These are phyloP conservation scores for Cicer pinnatifidum DNA, from an alignment of 306 rosid species.

Conservation along the genomic window DNA sequence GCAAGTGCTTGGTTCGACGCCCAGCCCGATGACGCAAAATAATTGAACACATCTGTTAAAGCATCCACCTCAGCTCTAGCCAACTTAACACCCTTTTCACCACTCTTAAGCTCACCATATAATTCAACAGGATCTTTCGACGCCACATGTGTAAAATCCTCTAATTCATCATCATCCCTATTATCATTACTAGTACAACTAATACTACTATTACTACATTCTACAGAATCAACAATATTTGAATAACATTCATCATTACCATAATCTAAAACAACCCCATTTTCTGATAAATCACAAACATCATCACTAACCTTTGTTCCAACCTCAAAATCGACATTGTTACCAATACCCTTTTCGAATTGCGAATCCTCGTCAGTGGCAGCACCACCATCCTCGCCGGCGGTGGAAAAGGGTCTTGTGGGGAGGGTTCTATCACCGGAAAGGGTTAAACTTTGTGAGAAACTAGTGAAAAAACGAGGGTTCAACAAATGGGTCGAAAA, in stretches of 20 bases:
- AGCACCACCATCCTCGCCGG: conserved; percentile 21
- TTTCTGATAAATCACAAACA: conserved; percentile 38
- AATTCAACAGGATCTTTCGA: conserved; percentile 62
- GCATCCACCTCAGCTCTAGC: conserved; percentile 52
- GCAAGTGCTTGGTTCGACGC: conserved; percentile 90
- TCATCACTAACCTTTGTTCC: conserved; percentile 41
- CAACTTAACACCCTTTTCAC: conserved; percentile 46
- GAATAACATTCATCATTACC: conserved; percentile 34
- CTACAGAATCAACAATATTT: conserved; percentile 44
- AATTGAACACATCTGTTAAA: conserved; percentile 48
- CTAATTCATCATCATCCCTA: conserved; percentile 30
- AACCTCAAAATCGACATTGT: conserved; percentile 41
- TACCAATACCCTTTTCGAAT: conserved; percentile 60
- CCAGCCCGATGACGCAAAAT: conserved; percentile 75
- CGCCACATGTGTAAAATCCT: conserved; percentile 47
- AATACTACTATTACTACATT: conserved; percentile 1
- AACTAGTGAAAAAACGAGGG: conserved; percentile 16
- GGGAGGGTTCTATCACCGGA: conserved; percentile 15
- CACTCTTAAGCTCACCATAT: conserved; percentile 56
- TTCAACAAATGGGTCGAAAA: conserved; percentile 44
- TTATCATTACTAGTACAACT: background rate
- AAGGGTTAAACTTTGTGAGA: conserved; percentile 42
- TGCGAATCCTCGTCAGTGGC: conserved; percentile 38
- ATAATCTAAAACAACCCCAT: conserved; percentile 43
- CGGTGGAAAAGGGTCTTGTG: conserved; percentile 54